Evolutionary conservation across 2,329 filamentous ascomycete species (phyloP).

Genomic region (Arachnomyces sp.): DNA sequence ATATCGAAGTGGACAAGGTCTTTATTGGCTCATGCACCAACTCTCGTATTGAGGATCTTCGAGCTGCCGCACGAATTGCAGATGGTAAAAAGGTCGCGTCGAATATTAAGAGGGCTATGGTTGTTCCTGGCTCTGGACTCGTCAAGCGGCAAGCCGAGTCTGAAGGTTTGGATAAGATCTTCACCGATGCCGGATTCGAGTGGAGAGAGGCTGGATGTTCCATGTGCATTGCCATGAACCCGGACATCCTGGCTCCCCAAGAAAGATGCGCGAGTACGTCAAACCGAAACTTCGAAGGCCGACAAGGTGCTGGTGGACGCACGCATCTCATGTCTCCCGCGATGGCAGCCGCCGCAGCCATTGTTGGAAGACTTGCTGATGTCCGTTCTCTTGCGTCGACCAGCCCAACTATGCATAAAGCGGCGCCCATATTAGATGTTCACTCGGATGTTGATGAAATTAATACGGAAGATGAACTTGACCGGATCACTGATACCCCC

Average conservation of each 20-base stretch:
- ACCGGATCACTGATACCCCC: slow-evolving; percentile 54
- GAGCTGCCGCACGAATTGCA: slow-evolving; percentile 77
- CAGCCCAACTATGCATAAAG: slow-evolving; percentile 37
- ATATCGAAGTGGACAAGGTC: slow-evolving; percentile 88
- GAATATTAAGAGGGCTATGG: slow-evolving; percentile 90
- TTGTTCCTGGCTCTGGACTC: slow-evolving; percentile 90
- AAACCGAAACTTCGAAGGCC: slow-evolving; percentile 95
- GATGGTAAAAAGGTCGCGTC: slow-evolving; percentile 77
- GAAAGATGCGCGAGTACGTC: slow-evolving; percentile 94
- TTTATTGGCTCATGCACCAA: slow-evolving; percentile 99
- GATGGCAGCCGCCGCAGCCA: slow-evolving; percentile 87
- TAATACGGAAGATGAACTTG: slow-evolving; percentile 55
- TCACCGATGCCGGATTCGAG: slow-evolving; percentile 85
- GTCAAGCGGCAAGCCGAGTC: slow-evolving; percentile 87
- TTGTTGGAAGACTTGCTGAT: slow-evolving; percentile 85
- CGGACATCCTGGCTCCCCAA: slow-evolving; percentile 84
- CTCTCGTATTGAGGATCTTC: slow-evolving; percentile 89
- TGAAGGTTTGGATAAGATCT: slow-evolving; percentile 90
- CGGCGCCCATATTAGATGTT: slow-evolving; percentile 52
- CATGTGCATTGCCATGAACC: slow-evolving; percentile 99
- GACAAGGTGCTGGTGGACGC: slow-evolving; percentile 82
- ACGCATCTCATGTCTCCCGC: slow-evolving; percentile 96
- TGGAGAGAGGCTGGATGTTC: slow-evolving; percentile 98
- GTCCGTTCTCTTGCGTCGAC: slow-evolving; percentile 66
- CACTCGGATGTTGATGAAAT: slow-evolving; percentile 53